Evolutionary conservation across 2,329 filamentous ascomycete species (phyloP), one percentile per base, ranked within the genome.

Genomic region (Aspergillus alliaceus): DNA sequence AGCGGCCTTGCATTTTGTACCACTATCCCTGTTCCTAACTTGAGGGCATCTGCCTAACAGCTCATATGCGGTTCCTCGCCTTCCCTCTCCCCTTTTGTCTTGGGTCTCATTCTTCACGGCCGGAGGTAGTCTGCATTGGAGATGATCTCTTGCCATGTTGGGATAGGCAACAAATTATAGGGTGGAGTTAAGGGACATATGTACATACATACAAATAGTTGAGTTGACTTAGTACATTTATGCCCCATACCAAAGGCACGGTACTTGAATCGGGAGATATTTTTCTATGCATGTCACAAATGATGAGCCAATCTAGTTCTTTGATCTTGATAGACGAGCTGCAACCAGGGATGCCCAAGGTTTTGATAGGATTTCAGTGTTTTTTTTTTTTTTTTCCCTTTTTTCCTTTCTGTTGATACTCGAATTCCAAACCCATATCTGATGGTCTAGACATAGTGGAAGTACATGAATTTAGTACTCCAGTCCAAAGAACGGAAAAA

Each of bases 1-100:
- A 57, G 32, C 32, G 42, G 20, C 32, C 22, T 46, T 48, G 51
- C 39, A 55, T 49, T n/a, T 22, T 58, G 51, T 54, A 54, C 46
- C 32, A 58, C 51, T 46, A 46, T 53, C 18, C 25, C 25, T 47
- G 44, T 47, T 47, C 44, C 44, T 47, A 47, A 47, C 44, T 47
- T 18, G 29, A 31, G 25, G 31, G 20, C 12, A 12, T 25, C 18
- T 31, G n/a, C 42, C 20, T 7, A 25, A 8, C 24, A 44, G 15
- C 12, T 31, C 44, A 9, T 9, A 29, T 29, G 5, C 9, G 5
- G 27, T 9, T 9, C 27, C 27, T 29, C 9, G 5, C 27, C 9
- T 29, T 48, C 9, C 32, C 15, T 22, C 9, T 6, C 18, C n/a
- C 44, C 15, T 22, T 32, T 20, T 48, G 11, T 11, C 5, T 18